These are phyloP conservation scores for Trypanosoma vivax DNA, from an alignment of 208 protist genomes.

Conservation along the genomic window DNA sequence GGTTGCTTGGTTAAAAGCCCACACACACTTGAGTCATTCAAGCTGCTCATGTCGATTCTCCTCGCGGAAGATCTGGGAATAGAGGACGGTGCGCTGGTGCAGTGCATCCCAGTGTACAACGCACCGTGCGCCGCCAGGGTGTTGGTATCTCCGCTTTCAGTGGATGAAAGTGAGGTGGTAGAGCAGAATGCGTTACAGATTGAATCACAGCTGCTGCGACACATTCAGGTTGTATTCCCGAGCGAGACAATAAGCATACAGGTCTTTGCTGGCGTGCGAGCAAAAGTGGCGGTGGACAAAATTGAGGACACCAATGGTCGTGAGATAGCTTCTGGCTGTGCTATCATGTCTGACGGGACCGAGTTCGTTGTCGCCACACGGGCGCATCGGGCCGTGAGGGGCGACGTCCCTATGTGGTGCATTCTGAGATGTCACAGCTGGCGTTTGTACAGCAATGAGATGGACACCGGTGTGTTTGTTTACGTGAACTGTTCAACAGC, in stretches of 20 bases:
- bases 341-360: conserved; percentile 76
- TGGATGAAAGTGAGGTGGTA: conserved; percentile 90
- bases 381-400: conserved; percentile 21
- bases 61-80: conserved; percentile 53
- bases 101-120: conserved; percentile 41
- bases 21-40: conserved; percentile 37
- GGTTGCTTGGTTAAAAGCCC: conserved; percentile 56
- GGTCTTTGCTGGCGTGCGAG: conserved; percentile 56
- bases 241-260: conserved; percentile 66
- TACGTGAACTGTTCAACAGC: conserved; percentile 25
- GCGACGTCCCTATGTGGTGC: conserved; percentile 30
- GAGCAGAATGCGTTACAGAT: conserved; percentile 84
- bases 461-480: conserved; percentile 1
- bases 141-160: conserved; percentile 68
- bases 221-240: conserved; percentile 80
- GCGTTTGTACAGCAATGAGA: background rate
- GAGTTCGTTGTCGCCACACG: conserved; percentile 80
- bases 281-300: conserved; percentile 51
- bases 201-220: conserved; percentile 70
- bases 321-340: conserved; percentile 41
- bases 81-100: conserved; percentile 40
- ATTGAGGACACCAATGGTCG: conserved; percentile 46
- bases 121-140: conserved; percentile 54
- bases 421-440: conserved; percentile 38
- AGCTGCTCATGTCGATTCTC: conserved; percentile 44